Evolutionary conservation across 2,329 filamentous ascomycete genomes (phyloP).

Genomic region (Aureobasidium leucospermi): DNA sequence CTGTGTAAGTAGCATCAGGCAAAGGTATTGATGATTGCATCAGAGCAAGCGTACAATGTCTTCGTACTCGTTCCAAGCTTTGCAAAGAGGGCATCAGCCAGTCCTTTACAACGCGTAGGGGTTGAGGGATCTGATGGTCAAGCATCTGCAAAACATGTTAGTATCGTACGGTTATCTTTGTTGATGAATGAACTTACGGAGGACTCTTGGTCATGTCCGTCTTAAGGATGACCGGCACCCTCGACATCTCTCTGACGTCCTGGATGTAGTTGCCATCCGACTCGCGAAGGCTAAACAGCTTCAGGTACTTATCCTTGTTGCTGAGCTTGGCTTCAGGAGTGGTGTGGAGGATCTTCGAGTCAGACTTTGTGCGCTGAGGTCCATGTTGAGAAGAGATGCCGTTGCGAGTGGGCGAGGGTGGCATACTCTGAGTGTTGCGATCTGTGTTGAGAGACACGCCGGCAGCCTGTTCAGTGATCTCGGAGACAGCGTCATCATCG

Average conservation of each 20-base stretch:
- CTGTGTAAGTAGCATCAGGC: background rate
- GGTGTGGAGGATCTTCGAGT: constrained; percentile 74
- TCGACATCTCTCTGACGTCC: constrained; percentile 95
- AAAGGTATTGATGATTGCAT: background rate
- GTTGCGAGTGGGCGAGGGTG: constrained; percentile 78
- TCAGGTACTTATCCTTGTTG: constrained; percentile 95
- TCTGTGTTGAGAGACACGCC: constrained; percentile 77
- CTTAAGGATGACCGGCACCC: constrained; percentile 96
- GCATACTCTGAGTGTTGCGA: constrained; percentile 89
- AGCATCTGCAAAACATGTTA: constrained; percentile 52
- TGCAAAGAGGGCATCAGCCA: background rate
- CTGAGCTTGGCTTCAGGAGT: constrained; percentile 74
- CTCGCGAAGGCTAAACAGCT: constrained; percentile 81
- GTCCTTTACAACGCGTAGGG: constrained; percentile 55
- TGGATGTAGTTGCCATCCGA: constrained; percentile 95
- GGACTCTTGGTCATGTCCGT: constrained; percentile 98
- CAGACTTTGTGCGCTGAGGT: constrained; percentile 83
- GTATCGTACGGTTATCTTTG: constrained; percentile 16
- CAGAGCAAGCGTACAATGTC: background rate
- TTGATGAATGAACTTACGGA: constrained; percentile 64
- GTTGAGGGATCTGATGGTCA: constrained; percentile 78
- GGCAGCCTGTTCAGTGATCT: constrained; percentile 76
- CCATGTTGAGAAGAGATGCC: constrained; percentile 56
- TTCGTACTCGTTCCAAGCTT: background rate
- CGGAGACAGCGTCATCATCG: constrained; percentile 78